A percentile compares a stretch with the other conserved stretches of the same genome.
These are phyloP conservation scores for Rhamnella rubrinervis DNA, from an alignment of 331 rosid genomes.

Conservation along the genomic window DNA sequence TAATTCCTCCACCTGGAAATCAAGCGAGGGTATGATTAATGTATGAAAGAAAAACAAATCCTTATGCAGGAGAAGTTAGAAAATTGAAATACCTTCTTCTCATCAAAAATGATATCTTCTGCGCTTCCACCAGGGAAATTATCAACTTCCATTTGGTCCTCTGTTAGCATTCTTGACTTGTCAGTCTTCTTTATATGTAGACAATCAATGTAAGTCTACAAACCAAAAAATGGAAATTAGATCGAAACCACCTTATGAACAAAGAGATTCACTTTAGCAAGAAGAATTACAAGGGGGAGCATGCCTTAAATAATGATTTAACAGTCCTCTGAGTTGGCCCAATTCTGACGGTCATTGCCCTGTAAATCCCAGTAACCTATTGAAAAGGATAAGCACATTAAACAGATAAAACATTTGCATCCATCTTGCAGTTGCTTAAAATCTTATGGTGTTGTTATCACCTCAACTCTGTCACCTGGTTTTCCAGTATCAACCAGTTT, in stretches of 20 bases:
- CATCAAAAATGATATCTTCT: conserved; percentile 55
- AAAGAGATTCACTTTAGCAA: conserved; percentile 9
- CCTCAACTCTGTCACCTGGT: conserved; percentile 99
- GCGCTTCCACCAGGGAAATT: conserved; percentile 30
- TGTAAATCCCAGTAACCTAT: conserved; percentile 88
- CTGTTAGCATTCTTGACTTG: conserved; percentile 86
- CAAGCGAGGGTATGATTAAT: conserved; percentile 25
- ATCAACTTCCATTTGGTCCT: conserved; percentile 61
- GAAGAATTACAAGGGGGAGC: conserved; percentile 14
- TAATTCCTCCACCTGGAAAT: conserved; percentile 64
- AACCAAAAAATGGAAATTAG: conserved; percentile 9
- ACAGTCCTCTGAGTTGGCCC: conserved; percentile 97
- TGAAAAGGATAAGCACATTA: conserved; percentile 25
- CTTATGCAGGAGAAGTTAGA: neutral
- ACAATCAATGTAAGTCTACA: conserved; percentile 92
- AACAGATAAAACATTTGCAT: conserved; percentile 9
- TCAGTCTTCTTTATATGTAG: conserved; percentile 87
- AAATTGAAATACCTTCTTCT: conserved; percentile 51
- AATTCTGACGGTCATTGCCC: conserved; percentile 95
- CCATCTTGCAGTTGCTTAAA: conserved; percentile 2
- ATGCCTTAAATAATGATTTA: conserved; percentile 86
- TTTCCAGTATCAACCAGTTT: conserved; percentile 90
- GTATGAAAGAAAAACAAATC: conserved; percentile 14
- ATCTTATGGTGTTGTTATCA: conserved; percentile 28
- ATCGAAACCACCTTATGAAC: conserved; percentile 11